Percentiles rank a stretch among this genome's conserved stretches.
These are phyloP conservation scores for Paecilomyces variotii DNA, from an alignment of 2,329 filamentous ascomycete species.

Conservation along the genomic window DNA sequence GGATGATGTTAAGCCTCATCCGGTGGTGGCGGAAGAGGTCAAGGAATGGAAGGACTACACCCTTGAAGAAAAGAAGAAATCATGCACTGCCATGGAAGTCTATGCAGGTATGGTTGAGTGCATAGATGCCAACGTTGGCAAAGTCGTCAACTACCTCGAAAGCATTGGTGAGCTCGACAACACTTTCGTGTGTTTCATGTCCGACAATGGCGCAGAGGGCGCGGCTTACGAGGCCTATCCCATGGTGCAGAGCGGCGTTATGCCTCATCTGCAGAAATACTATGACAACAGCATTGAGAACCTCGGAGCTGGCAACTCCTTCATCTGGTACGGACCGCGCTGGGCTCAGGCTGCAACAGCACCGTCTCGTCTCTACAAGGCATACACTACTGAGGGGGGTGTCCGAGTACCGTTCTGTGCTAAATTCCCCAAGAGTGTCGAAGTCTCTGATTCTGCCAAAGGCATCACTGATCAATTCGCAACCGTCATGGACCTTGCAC, in stretches of 20 bases:
- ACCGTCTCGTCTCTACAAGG: conserved; percentile 42
- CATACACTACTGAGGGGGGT: conserved; percentile 43
- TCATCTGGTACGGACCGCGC: conserved; percentile 53
- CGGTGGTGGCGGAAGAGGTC: conserved; percentile 37
- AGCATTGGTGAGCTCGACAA: conserved; percentile 53
- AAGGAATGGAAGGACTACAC: conserved; percentile 31
- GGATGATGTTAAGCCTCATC: conserved; percentile 35
- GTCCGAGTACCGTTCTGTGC: conserved; percentile 48
- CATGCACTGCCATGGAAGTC: conserved; percentile 50
- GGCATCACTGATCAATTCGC: conserved; percentile 46
- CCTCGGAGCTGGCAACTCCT: conserved; percentile 49
- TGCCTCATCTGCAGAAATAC: conserved; percentile 49
- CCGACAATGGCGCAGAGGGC: conserved; percentile 56
- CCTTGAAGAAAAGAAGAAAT: conserved; percentile 32
- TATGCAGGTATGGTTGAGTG: conserved; percentile 58
- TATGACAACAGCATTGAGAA: conserved; percentile 53
- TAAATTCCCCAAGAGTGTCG: conserved; percentile 27
- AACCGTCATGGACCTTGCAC: conserved; percentile 46
- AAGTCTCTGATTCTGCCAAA: conserved; percentile 14
- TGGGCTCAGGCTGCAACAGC: conserved; percentile 50
- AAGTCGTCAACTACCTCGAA: conserved; percentile 50
- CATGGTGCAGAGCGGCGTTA: conserved; percentile 47
- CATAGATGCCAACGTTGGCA: conserved; percentile 54
- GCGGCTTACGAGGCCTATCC: conserved; percentile 52
- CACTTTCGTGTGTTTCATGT: conserved; percentile 57